phyloP scores from a whole-genome alignment of 768 basidiomycete species.

The Termitomyces sp. region DNA sequence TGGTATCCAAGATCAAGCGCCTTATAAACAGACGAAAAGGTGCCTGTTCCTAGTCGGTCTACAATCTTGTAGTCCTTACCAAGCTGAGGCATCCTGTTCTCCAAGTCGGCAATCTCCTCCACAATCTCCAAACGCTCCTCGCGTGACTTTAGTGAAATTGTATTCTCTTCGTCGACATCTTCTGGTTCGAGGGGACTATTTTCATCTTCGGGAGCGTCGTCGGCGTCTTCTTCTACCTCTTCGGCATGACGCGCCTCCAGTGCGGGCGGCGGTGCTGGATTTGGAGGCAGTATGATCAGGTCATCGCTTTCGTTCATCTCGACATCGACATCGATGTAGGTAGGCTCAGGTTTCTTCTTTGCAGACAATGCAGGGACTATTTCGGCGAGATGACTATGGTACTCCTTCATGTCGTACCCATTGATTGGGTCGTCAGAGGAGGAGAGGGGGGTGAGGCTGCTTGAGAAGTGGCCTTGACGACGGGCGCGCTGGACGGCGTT shows the following conservation, averaged over 20 bases:
- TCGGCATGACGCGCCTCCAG: background rate
- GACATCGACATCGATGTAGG: conserved; percentile 44
- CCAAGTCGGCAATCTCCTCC: conserved; percentile 72
- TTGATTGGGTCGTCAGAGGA: conserved; percentile 53
- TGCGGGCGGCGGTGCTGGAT: background rate
- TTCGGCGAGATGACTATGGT: conserved; percentile 46
- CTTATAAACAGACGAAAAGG: conserved; percentile 99
- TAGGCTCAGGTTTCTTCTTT: conserved; percentile 6
- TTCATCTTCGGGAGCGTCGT: conserved; percentile 18
- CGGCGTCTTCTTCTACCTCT: background rate
- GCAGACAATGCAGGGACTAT: conserved; percentile 29
- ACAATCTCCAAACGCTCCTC: conserved; percentile 74
- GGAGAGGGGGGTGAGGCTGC: conserved; percentile 23
- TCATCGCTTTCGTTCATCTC: conserved; percentile 45
- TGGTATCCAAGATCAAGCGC: conserved; percentile 79
- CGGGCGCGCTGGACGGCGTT: conserved; percentile 25
- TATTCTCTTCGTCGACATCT: conserved; percentile 58
- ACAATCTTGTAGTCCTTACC: conserved; percentile 67
- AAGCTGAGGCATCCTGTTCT: conserved; percentile 62
- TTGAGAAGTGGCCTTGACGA: conserved; percentile 10
- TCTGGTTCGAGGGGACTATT: conserved; percentile 28
- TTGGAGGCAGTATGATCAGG: conserved; percentile 9
- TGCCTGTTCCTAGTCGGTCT: conserved; percentile 93
- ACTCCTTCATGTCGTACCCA: conserved; percentile 35
- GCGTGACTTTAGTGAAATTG: conserved; percentile 48